phyloP scores from a whole-genome alignment of 2,329 filamentous ascomycete species.

The Penicillium sp. region DNA sequence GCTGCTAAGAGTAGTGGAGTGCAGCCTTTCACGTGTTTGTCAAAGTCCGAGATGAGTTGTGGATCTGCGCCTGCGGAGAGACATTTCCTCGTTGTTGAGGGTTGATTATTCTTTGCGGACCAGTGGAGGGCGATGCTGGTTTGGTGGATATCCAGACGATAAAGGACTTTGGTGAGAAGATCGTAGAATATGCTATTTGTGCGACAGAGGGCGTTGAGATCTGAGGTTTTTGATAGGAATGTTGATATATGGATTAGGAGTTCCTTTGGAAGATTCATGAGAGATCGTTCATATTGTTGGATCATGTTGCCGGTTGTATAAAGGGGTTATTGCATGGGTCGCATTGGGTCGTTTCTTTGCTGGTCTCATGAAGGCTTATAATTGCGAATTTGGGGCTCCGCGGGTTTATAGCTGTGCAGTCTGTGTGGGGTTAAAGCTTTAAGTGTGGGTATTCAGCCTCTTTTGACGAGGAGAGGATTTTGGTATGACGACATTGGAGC shows the following conservation, averaged over 20 bases:
- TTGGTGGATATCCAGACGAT: conserved; percentile 12
- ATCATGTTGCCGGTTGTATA: background rate
- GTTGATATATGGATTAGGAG: conserved; percentile 15
- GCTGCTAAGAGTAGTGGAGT: conserved; percentile 20
- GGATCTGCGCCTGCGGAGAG: conserved; percentile 19
- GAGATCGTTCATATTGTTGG: background rate
- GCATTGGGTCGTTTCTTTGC: background rate
- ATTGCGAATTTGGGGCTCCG: background rate
- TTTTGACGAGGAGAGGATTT: background rate
- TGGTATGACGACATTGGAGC: conserved; percentile 2
- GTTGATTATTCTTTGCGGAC: conserved; percentile 16
- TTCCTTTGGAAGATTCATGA: conserved; percentile 14
- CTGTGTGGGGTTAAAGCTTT: background rate
- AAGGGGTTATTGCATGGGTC: background rate
- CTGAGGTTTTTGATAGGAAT: conserved; percentile 7
- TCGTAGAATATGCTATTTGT: conserved; percentile 11
- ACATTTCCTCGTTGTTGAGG: conserved; percentile 8
- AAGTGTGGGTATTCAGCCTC: background rate
- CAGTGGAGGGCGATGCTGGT: conserved; percentile 16
- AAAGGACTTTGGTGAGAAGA: conserved; percentile 18
- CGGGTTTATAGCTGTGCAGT: background rate
- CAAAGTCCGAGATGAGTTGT: conserved; percentile 10
- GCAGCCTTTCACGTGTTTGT: conserved; percentile 13
- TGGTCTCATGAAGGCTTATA: background rate
- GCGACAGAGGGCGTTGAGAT: conserved; percentile 18